Evolutionary conservation across 2,329 filamentous ascomycete genomes (phyloP).

Genomic region (Hysterium pulicare): DNA sequence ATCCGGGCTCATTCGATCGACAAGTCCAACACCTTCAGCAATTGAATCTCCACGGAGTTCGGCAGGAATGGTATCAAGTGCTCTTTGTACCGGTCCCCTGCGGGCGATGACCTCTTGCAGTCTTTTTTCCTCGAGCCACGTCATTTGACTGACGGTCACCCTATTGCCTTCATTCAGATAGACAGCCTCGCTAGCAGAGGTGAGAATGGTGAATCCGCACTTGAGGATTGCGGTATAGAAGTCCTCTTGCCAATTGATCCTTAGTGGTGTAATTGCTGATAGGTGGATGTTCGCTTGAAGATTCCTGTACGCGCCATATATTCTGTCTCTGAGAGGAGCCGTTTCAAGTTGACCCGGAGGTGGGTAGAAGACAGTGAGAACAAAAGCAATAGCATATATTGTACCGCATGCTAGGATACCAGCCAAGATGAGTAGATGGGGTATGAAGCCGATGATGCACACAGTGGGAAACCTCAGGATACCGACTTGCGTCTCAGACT

Average conservation of each 20-base stretch:
- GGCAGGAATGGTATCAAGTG: constrained; percentile 35
- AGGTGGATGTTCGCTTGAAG: constrained; percentile 90
- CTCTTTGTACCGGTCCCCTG: constrained; percentile 38
- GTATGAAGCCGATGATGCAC: constrained; percentile 91
- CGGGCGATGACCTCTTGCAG: constrained; percentile 68
- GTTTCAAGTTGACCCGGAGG: constrained; percentile 49
- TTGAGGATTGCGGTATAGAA: constrained; percentile 90
- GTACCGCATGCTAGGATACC: constrained; percentile 72
- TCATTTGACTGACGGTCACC: constrained; percentile 70
- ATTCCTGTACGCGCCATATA: constrained; percentile 73
- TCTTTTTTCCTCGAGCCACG: constrained; percentile 89
- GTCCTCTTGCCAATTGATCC: constrained; percentile 83
- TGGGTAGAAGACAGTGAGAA: constrained; percentile 69
- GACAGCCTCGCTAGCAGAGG: constrained; percentile 91
- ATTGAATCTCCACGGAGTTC: constrained; percentile 43
- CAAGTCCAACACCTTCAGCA: constrained; percentile 29
- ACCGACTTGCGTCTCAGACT: constrained; percentile 54
- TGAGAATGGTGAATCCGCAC: constrained; percentile 82
- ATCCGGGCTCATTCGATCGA: constrained; percentile 36
- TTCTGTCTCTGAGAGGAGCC: constrained; percentile 55
- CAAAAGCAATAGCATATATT: constrained; percentile 75
- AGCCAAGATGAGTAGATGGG: constrained; percentile 79
- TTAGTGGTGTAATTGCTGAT: constrained; percentile 61
- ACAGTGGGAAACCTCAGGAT: constrained; percentile 88
- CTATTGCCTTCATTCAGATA: constrained; percentile 86